phyloP scores from a whole-genome alignment of 1,284 basidiomycete species.

The Heliocybe sulcata region DNA sequence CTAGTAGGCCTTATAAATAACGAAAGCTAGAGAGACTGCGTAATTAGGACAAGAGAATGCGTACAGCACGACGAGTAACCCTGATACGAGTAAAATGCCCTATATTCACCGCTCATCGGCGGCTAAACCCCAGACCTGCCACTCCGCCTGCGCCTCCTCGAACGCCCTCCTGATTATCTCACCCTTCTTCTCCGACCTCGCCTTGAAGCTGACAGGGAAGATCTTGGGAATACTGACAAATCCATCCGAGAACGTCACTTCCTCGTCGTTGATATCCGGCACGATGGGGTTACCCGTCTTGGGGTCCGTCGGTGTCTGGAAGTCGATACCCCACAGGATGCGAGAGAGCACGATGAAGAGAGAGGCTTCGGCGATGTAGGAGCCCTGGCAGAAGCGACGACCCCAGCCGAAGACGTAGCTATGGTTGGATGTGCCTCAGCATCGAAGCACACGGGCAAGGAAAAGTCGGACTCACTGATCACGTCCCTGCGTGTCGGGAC shows the following conservation, averaged over 20 bases:
- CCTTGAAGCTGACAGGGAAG: constrained; percentile 16
- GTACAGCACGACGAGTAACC: too few species aligned
- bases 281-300: constrained; percentile 15
- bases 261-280: constrained; percentile 19
- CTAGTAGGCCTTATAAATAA: too few species aligned
- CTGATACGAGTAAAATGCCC: too few species aligned
- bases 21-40: too few species aligned
- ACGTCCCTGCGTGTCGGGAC: constrained; percentile 17
- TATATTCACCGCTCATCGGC: constrained; percentile 12
- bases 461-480: constrained; percentile 12
- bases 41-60: too few species aligned
- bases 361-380: constrained; percentile 20
- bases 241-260: constrained; percentile 18
- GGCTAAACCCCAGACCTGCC: constrained; percentile 17
- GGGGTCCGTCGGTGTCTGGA: constrained; percentile 16
- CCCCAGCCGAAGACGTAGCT: constrained; percentile 24
- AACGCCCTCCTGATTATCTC: constrained; percentile 15
- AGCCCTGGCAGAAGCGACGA: constrained; percentile 21
- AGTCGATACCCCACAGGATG: constrained; percentile 21
- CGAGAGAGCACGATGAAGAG: constrained; percentile 18
- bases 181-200: constrained; percentile 17
- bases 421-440: not conserved
- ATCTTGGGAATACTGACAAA: constrained; percentile 18
- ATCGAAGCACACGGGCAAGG: not conserved
- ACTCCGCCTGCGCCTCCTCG: constrained; percentile 20